Conservation (phyloP, 371 early-diverging fungal genomes). For the Encephalitozoon hellem region DNA sequence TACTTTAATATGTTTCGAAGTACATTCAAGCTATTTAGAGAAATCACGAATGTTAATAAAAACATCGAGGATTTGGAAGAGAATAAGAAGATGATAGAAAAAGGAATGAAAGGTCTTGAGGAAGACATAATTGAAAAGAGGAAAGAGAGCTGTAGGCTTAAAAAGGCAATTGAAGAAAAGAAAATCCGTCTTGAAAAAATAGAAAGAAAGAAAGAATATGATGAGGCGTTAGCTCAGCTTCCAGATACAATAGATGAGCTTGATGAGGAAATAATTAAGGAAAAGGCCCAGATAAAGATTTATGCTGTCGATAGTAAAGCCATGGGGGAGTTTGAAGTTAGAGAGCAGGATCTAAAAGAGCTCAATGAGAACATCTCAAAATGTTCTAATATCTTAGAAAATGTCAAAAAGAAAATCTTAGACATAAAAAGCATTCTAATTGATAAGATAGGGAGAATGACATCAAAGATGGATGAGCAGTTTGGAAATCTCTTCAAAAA, state of each 20-base stretch:
- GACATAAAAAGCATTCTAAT: background rate
- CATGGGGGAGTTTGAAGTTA: conserved; percentile 25
- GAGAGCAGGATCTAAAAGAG: conserved; percentile 16
- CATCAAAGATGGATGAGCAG: conserved; percentile 15
- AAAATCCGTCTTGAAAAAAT: background rate
- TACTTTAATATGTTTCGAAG: background rate
- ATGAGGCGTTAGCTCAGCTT: background rate
- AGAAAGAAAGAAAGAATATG: background rate
- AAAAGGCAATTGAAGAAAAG: background rate
- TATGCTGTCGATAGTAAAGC: conserved; percentile 24
- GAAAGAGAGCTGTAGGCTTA: background rate
- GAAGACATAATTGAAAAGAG: background rate
- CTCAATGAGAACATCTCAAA: background rate
- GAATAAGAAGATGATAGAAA: conserved; percentile 19
- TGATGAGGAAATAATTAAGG: conserved; percentile 19
- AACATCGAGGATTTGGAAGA: background rate
- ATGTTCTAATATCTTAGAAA: background rate
- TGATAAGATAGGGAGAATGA: background rate
- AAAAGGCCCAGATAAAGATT: conserved; percentile 32
- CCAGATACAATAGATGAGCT: conserved; percentile 41
- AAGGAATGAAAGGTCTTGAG: background rate
- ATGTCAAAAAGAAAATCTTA: conserved; percentile 5
- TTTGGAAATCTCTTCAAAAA: conserved; percentile 43
- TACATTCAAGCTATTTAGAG: background rate
- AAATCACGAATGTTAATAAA: background rate